phyloP scores from a whole-genome alignment of 257 asterid species.

The Galeopsis tetrahit region DNA sequence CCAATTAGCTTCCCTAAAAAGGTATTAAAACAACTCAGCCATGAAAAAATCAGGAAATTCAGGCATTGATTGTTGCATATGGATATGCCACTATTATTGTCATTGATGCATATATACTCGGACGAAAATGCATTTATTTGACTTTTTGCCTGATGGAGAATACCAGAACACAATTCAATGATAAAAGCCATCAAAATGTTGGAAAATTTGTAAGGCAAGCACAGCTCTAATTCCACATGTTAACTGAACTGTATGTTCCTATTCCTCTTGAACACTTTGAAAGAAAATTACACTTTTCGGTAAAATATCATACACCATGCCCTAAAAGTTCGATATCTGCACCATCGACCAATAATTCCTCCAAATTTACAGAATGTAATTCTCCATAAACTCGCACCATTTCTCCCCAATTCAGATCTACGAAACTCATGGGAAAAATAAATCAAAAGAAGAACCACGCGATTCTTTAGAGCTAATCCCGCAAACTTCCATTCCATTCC shows the following conservation, averaged over 20 bases:
- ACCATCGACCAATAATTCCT: slow-evolving; percentile 28
- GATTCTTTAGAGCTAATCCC: not conserved
- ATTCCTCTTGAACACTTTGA: slow-evolving; percentile 7
- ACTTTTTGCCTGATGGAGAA: not conserved
- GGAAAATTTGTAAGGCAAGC: not conserved
- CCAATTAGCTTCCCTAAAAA: slow-evolving; percentile 17
- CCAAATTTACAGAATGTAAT: slow-evolving; percentile 19
- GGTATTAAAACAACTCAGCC: slow-evolving; percentile 13
- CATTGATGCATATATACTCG: not conserved
- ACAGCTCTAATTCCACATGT: slow-evolving; percentile 25
- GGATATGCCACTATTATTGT: slow-evolving; percentile 11
- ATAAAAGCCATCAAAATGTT: slow-evolving; percentile 25
- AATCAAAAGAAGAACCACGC: not conserved
- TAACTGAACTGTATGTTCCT: slow-evolving; percentile 23
- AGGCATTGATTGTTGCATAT: not conserved
- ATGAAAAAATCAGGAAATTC: slow-evolving; percentile 19
- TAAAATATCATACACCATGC: slow-evolving; percentile 22
- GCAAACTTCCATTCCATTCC: not conserved
- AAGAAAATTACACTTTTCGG: slow-evolving; percentile 7
- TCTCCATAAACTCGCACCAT: slow-evolving; percentile 26
- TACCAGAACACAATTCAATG: not conserved
- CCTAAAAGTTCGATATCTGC: slow-evolving; percentile 35
- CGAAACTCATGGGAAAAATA: slow-evolving; percentile 2
- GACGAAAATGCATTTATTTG: not conserved
- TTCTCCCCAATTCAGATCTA: slow-evolving; percentile 37